Evolutionary conservation across 2,329 filamentous ascomycete species (phyloP), one percentile per base, ranked within the genome.

Genomic region (Piedraia hortae): DNA sequence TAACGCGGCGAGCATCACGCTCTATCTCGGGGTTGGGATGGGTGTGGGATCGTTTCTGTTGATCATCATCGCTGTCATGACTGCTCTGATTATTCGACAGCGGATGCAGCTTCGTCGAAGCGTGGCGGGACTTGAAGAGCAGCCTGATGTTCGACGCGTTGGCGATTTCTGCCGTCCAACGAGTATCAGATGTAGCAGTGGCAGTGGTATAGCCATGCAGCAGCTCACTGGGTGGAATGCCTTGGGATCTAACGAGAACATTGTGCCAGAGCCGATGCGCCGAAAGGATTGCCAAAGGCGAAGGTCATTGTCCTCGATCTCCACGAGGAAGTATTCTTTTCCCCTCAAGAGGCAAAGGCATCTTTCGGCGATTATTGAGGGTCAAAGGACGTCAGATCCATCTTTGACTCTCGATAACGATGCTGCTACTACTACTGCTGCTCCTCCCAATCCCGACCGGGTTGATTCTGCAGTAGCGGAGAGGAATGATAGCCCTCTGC

Each of bases 301-400:
- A 16, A 17, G 25, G 4, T 30, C 32, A 3, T 22, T 34, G 4
- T 31, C 29, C 6, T 16, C 37, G n/a, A 32, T 38, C 6, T 38
- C 34, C 21, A 24, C 26, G 8, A 30, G 30, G 18, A 26, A 31
- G 18, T 18, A 20, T 10, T 30, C 28, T 2, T 27, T 34, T 16
- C 31, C 23, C n/a, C 16, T 38, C 6, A 33, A 29, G 29, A 23
- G 24, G 15, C 27, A 34, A 14, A 39, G 37, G 27, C 34, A 38
- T 23, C 34, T 45, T 4, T 44, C 42, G 2, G 38, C 46, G 4
- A 49, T 51, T 3, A 37, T 47, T 8, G 46, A 51, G 21, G 47
- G 44, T 22, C 44, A 44, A 34, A 26, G 33, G 16, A 35, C 19
- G 11, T 27, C 24, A 10, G 24, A 26, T 20, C 30, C 30, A 16